Conservation (phyloP, 2,329 filamentous ascomycete species). For the Dendryphion nanum region DNA sequence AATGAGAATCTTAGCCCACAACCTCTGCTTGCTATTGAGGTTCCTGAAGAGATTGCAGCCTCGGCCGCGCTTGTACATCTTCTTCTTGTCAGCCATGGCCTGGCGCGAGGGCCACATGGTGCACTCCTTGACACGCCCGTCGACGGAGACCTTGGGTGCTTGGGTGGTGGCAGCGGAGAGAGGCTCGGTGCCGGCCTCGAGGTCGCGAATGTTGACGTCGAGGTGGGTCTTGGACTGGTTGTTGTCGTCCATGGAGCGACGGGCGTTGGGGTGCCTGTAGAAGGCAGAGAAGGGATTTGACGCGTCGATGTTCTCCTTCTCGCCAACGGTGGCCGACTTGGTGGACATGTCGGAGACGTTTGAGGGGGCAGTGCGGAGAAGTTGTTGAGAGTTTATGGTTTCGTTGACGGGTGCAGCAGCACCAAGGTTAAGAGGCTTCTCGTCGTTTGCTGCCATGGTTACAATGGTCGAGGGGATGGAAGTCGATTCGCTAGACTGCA, state of each 20-base stretch:
- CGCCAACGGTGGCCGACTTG: conserved; percentile 29
- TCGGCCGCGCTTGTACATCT: conserved; percentile 37
- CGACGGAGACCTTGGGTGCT: conserved; percentile 41
- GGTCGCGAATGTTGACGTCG: conserved; percentile 36
- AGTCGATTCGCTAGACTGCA: no score
- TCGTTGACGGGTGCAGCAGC: conserved; percentile 24
- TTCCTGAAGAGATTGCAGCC: conserved; percentile 43
- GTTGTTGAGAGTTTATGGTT: conserved; percentile 3
- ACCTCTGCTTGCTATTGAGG: conserved; percentile 44
- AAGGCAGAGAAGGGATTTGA: conserved; percentile 47
- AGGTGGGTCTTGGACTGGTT: conserved; percentile 31
- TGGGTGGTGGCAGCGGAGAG: conserved; percentile 40
- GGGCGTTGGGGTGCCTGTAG: conserved; percentile 47
- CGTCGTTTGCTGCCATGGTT: conserved; percentile 26
- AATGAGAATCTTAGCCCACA: conserved; percentile 46
- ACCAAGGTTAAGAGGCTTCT: conserved; percentile 35
- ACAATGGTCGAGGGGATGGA: conserved; percentile 11
- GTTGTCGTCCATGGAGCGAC: conserved; percentile 40
- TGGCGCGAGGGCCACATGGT: conserved; percentile 53
- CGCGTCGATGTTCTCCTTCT: conserved; percentile 33
- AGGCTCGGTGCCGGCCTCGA: conserved; percentile 35
- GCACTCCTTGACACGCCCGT: conserved; percentile 48
- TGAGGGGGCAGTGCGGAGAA: conserved; percentile 32
- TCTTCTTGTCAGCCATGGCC: conserved; percentile 45
- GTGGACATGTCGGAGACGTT: conserved; percentile 33